Percentiles rank a stretch among this genome's conserved stretches.
phyloP scores from a whole-genome alignment of 257 asterid genomes.

The Fraxinus quadrangulata region DNA sequence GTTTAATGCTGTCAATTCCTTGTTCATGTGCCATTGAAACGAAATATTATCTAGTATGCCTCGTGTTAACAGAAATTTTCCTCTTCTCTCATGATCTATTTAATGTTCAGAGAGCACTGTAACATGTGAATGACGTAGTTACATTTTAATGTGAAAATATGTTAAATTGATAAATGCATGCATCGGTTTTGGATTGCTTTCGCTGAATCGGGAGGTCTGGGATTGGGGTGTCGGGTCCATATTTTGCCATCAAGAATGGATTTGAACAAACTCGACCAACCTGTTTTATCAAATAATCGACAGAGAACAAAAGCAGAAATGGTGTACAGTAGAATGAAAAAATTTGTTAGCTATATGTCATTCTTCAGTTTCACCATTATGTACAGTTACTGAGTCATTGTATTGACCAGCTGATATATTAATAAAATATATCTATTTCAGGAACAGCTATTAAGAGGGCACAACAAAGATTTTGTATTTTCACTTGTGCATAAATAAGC shows the following conservation, averaged over 20 bases:
- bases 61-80: slow-evolving; percentile 69
- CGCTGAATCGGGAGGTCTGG: too few species aligned
- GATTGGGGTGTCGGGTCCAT: too few species aligned
- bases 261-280: not conserved
- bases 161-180: too few species aligned
- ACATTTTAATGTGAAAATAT: too few species aligned
- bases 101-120: too few species aligned
- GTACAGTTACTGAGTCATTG: slow-evolving; percentile 21
- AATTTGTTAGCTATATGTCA: slow-evolving; percentile 22
- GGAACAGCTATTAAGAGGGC: slow-evolving; percentile 9
- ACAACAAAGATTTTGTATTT: slow-evolving; percentile 8
- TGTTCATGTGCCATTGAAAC: slow-evolving; percentile 51
- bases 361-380: slow-evolving; percentile 28
- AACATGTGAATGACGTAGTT: not conserved
- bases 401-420: slow-evolving; percentile 16
- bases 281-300: not conserved
- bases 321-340: not conserved
- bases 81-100: slow-evolving; percentile 55
- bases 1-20: too few species aligned
- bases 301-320: not conserved
- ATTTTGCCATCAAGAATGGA: not conserved
- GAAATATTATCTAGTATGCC: slow-evolving; percentile 72
- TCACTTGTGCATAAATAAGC: slow-evolving; percentile 24
- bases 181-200: too few species aligned
- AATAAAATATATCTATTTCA: not conserved